Evolutionary conservation across 306 rosid genomes (phyloP), one percentile per base, ranked within the genome.

Genomic region (Castanospermum australe): DNA sequence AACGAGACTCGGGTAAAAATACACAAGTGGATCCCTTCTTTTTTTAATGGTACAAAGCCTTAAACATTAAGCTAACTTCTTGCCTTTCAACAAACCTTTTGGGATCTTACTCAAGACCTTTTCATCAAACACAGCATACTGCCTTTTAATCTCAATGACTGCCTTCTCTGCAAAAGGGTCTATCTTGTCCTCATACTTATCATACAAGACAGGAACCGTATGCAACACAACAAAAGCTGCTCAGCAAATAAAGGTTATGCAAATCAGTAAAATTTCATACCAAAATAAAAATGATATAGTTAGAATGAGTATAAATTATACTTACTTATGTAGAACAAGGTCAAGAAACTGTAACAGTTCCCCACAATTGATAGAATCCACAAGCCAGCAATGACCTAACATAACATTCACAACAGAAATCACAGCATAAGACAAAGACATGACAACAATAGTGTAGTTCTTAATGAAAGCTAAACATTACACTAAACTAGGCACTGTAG

Each of bases 311-410:
- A 30, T 47, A 52, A 33, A 52, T 28, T 35, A 5, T 71, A 51
- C 87, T 85, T 90, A 94, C 98, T 70, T 66, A 88, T 86, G 84
- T 92, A 94, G 82, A 94, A 89, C 89, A 94, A 57, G 74, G 98
- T 94, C 93, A 92, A 76, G 96, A 94, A 94, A 83, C 87, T 92
- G 88, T 79, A 84, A 84, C 93, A 88, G 55, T 20, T 89, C 25
- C 98, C 98, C 44, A 88, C 82, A 41, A 86, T 80, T 5, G 98
- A 92, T 57, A 94, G 65, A 70, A 92, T 77, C 98, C 98, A 94
- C 85, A 91, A 77, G 83, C 97, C 88, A 82, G 87, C 89, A 62
- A 92, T 78, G 50, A 85, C 92, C 98, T 94, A 65, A 52, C 56
- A 76, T 6, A 47, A 55, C 48, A 72, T 67, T 32, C 32, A 30